Evolutionary conservation across 352 stramenopile species (phyloP), one percentile per base, ranked within the genome.

Genomic region (Peronosclerospora sorghi): DNA sequence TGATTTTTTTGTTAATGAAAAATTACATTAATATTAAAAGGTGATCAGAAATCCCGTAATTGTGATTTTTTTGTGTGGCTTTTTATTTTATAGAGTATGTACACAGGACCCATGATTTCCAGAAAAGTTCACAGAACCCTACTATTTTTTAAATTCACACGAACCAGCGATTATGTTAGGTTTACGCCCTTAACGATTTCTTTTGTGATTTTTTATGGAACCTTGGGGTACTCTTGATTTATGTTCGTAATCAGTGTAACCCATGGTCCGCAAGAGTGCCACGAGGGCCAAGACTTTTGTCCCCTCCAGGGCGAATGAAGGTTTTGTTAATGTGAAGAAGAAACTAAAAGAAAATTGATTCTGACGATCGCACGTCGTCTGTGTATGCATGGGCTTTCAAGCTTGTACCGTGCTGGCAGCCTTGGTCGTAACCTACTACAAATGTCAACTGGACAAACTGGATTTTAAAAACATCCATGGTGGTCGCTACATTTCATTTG

Each of bases 401-500:
- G 30, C 44, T 66, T 3, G 2, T 62, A 35, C 45, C 5, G 53
- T 56, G 9, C 43, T 15, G 14, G 44, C 45, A 0, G 57, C 44
- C 6, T 5, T 59, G 30, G 39, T 2, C 0, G 42, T 59, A 32
- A 59, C 47, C 6, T 62, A 54, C 28, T 66, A 39, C 28, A 35
- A 59, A 12, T 40, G 53, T 9, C 19, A 54, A 48, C 13, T 59
- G 34, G 48, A 62, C 42, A 28, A 35, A 10, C 8, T 35, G 35
- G 35, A 40, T 20, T 27, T 48, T 24, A 44, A 59, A 21, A 18
- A 47, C 14, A 30, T 51, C 4, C 35, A 34, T 15, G 30, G 35
- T 21, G 37, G 38, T 14, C 47, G 57, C 40, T 73, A 73, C 46
- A 58, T 69, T 30, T 49, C 61, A 12, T 82, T 17, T 79, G 78